These are phyloP conservation scores for Wickerhamomyces alni DNA, from an alignment of 805 yeast species.

Conservation along the genomic window DNA sequence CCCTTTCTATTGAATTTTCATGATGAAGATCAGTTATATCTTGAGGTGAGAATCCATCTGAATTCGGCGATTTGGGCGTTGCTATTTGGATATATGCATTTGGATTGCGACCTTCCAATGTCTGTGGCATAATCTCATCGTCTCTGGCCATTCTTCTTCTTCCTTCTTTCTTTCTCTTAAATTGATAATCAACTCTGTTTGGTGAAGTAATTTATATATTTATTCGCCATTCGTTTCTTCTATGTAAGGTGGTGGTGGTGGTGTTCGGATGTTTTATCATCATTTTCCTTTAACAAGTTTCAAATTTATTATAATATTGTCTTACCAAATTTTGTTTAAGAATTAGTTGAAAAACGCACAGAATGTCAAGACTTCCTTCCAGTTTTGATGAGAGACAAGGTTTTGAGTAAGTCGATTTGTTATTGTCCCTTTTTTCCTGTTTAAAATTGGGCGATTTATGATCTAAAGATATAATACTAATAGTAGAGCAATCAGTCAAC, in stretches of 20 bases:
- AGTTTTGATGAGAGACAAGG: conserved; percentile 28
- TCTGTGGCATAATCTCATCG: neutral
- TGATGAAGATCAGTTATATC: conserved; percentile 8
- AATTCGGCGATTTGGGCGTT: conserved; percentile 39
- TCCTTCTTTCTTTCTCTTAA: no score
- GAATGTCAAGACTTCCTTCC: conserved; percentile 28
- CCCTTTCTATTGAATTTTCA: conserved; percentile 8
- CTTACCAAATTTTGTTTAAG: neutral
- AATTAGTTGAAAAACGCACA: neutral
- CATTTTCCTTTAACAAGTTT: neutral
- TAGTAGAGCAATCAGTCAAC: conserved; percentile 21
- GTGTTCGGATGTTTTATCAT: neutral
- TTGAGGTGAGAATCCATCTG: conserved; percentile 25
- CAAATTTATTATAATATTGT: neutral
- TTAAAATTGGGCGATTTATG: neutral
- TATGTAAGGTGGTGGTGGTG: neutral
- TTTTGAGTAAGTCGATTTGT: conserved; percentile 15
- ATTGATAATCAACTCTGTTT: no score
- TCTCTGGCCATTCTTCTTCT: neutral
- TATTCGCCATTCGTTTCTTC: neutral
- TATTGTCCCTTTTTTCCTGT: neutral
- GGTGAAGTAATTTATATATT: neutral
- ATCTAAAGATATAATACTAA: neutral
- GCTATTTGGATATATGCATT: conserved; percentile 30
- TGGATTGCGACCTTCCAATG: neutral